Evolutionary conservation across 2,329 filamentous ascomycete species (phyloP), one percentile per base, ranked within the genome.

Genomic region (Drechslerella stenobrocha): DNA sequence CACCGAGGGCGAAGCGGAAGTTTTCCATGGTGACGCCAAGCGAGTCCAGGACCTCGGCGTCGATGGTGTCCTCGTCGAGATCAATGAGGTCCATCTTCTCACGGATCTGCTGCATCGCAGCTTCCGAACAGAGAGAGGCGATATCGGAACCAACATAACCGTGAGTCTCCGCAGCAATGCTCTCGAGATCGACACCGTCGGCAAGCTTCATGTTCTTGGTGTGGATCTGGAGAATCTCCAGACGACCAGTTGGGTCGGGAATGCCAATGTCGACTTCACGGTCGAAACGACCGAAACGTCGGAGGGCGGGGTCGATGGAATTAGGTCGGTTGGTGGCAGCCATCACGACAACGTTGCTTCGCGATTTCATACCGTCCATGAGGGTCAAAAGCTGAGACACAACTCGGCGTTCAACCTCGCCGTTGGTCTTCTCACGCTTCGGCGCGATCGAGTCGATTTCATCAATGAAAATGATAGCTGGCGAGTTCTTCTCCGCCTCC

Each of bases 71-170:
- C 80, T 98, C 93, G 72, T 98, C 93, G 30, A 98, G 84, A 79
- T 98, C 93, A 73, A 98, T 98, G 71, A 98, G 84, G 77, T 98
- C 93, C 93, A 98, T 98, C 87, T 98, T 98, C 81, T 98, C 93
- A 81, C 93, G 92, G 79, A 98, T 98, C 81, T 98, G 93, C 79
- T 98, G 93, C 93, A 98, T 98, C 71, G 93, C 93, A 76, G 93
- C 93, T 80, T 98, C 93, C 4, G 93, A 98, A 81, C 93, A 98
- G 69, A 98, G 89, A 26, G 93, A 95, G 65, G 93, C 93, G 77
- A 98, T 82, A 87, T 98, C 93, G 28, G 93, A 97, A 81, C 93
- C 93, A 72, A 98, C 93, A 75, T 97, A 98, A 80, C 93, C 93
- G 81, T 98, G 93, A 46, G 93, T 98, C 82, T 98, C 93, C 26